Percentiles rank a stretch among this genome's conserved stretches.
phyloP scores from a whole-genome alignment of 192 early-diverging fungal genomes.

The Backusella parvicylindrica region DNA sequence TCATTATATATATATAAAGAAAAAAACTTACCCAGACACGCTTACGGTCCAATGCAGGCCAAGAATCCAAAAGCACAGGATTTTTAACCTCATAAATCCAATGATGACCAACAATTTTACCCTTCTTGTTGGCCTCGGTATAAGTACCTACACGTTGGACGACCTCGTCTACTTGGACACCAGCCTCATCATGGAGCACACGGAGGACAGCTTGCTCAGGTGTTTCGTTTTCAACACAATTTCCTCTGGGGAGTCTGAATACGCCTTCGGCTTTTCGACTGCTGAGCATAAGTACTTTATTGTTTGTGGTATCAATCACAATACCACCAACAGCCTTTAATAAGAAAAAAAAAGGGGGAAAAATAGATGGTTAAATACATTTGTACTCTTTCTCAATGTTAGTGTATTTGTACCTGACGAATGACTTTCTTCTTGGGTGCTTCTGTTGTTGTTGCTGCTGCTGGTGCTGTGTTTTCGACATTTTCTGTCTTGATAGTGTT shows the following conservation, averaged over 20 bases:
- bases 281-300: conserved; percentile 17
- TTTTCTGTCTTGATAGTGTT: background rate
- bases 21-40: conserved; percentile 26
- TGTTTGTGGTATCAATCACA: conserved; percentile 14
- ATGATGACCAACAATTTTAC: conserved; percentile 34
- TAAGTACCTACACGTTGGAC: conserved; percentile 19
- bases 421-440: conserved; percentile 11
- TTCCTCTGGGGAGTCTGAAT: conserved; percentile 19
- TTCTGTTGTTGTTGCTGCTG: background rate
- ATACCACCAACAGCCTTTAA: conserved; percentile 23
- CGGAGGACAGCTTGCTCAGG: conserved; percentile 25
- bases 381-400: too few relatives aligned
- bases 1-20: background rate
- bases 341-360: background rate
- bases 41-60: conserved; percentile 19
- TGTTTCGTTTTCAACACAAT: conserved; percentile 18
- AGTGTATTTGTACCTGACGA: conserved; percentile 12
- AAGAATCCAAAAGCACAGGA: conserved; percentile 1
- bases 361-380: background rate
- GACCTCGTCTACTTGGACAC: conserved; percentile 6
- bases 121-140: conserved; percentile 33
- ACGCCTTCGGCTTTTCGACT: conserved; percentile 27
- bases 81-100: conserved; percentile 28
- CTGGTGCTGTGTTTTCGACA: background rate
- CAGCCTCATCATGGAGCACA: conserved; percentile 18